Conservation (phyloP, 1,284 basidiomycete species). For the Salmacisia buchloeana region DNA sequence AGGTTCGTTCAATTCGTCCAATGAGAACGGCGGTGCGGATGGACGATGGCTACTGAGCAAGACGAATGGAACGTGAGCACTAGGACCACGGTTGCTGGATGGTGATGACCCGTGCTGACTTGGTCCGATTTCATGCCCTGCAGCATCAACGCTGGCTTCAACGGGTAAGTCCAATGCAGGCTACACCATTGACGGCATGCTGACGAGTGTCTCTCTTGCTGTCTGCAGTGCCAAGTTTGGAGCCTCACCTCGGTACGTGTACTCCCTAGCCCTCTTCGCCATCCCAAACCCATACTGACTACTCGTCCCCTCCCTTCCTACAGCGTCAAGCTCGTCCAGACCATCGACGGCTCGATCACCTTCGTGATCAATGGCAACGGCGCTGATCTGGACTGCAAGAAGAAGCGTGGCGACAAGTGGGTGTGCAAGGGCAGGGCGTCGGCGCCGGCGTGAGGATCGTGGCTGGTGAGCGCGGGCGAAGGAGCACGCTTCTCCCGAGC, state of each 20-base stretch:
- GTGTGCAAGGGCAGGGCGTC: too few species aligned
- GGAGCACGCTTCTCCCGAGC: too few species aligned
- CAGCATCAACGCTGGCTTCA: background rate
- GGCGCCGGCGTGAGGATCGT: too few species aligned
- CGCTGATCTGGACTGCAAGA: background rate
- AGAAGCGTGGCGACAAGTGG: background rate
- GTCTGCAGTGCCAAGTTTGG: constrained; percentile 2
- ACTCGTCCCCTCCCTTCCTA: background rate
- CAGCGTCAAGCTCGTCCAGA: background rate
- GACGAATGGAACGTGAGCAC: background rate
- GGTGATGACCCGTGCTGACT: background rate
- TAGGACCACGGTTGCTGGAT: background rate
- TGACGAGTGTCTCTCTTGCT: too few species aligned
- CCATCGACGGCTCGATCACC: background rate
- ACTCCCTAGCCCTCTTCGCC: too few species aligned
- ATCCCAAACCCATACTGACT: too few species aligned
- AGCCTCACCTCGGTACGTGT: background rate
- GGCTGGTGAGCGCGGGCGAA: too few species aligned
- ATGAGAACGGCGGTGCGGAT: background rate
- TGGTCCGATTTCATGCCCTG: too few species aligned
- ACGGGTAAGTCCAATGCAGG: background rate
- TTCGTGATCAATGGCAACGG: background rate
- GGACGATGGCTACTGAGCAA: background rate
- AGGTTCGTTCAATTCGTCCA: background rate
- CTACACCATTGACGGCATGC: too few species aligned